Conservation (phyloP, 179 eudicot genomes). For the Silene vulgaris region DNA sequence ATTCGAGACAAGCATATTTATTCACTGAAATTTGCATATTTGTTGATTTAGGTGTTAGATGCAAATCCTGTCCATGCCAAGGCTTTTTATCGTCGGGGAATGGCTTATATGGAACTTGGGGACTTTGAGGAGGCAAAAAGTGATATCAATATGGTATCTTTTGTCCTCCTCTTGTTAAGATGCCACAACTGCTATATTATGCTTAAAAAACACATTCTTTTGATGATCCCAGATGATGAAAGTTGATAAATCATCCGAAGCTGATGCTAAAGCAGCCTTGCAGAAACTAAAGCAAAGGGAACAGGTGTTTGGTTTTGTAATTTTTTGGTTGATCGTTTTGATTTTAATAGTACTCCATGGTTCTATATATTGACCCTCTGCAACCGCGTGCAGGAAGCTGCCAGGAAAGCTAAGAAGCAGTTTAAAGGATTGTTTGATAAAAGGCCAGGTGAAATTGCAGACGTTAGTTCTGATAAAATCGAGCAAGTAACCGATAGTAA, state of each 20-base stretch:
- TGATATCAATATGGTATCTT: constrained; percentile 72
- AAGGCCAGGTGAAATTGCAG: constrained; percentile 83
- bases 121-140: constrained; percentile 87
- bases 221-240: constrained; percentile 60
- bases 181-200: not conserved
- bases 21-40: not conserved
- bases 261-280: constrained; percentile 83
- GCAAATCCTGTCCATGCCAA: constrained; percentile 81
- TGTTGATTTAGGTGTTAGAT: constrained; percentile 67
- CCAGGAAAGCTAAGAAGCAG: constrained; percentile 67
- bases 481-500: constrained; percentile 28
- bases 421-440: constrained; percentile 94
- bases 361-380: not conserved
- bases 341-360: not conserved
- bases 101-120: constrained; percentile 86
- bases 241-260: constrained; percentile 79
- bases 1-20: not conserved
- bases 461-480: constrained; percentile 31
- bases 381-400: constrained; percentile 46
- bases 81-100: constrained; percentile 96
- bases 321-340: not conserved
- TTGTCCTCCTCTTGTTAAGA: not conserved
- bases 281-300: constrained; percentile 78
- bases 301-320: constrained; percentile 43
- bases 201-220: constrained; percentile 24